These are phyloP conservation scores for Fraxinus dipetala DNA, from an alignment of 305 asterid genomes.

Conservation along the genomic window DNA sequence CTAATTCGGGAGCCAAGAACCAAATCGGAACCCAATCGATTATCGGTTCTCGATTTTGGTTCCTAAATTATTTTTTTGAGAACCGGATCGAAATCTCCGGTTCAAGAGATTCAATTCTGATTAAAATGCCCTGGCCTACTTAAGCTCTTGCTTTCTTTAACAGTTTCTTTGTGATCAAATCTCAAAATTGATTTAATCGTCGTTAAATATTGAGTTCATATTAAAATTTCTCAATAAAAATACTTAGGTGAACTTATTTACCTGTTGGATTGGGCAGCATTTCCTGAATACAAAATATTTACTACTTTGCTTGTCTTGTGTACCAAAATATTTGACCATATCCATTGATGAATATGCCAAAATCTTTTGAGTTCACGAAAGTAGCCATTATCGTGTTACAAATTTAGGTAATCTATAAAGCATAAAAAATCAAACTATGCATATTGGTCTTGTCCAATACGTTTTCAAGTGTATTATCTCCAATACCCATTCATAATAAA, in stretches of 20 bases:
- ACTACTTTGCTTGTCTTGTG: not conserved
- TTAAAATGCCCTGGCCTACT: not conserved
- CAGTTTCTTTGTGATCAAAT: not conserved
- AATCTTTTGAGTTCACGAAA: not conserved
- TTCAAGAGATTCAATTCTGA: no score
- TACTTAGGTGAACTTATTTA: not conserved
- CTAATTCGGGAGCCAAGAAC: not conserved
- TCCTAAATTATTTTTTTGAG: no score
- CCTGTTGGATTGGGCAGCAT: not conserved
- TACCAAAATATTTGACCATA: not conserved
- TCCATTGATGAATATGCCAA: not conserved
- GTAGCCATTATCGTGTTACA: not conserved
- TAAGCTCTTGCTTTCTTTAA: not conserved
- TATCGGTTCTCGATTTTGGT: no score
- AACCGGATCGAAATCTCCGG: no score
- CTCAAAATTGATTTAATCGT: not conserved
- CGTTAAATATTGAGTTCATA: not conserved
- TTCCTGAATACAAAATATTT: not conserved
- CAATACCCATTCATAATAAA: not conserved
- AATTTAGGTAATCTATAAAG: not conserved
- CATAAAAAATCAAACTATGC: not conserved
- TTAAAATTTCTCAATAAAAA: not conserved
- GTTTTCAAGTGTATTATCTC: not conserved
- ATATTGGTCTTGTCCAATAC: not conserved
- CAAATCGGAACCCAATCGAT: no score